Percentiles rank a stretch among this genome's conserved stretches.
phyloP scores from a whole-genome alignment of 768 basidiomycete species.

The Basidioascus undulatus region DNA sequence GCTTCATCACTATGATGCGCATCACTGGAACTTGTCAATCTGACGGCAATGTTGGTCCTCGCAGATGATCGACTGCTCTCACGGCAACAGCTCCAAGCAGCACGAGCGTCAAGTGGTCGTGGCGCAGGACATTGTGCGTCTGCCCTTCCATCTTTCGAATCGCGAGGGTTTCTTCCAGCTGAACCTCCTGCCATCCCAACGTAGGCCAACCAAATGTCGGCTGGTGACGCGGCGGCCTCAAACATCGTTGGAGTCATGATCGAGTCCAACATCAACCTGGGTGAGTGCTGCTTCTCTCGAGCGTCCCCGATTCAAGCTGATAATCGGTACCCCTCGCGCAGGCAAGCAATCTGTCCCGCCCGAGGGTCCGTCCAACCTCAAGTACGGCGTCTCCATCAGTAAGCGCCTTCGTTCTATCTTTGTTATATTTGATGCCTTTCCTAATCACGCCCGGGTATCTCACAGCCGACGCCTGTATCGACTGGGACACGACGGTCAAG shows the following conservation, averaged over 20 bases:
- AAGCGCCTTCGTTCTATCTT: constrained; percentile 20
- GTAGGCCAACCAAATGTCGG: constrained; percentile 48
- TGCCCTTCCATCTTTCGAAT: constrained; percentile 4
- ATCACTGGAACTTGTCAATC: background rate
- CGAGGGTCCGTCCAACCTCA: constrained; percentile 42
- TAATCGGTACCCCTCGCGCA: constrained; percentile 1
- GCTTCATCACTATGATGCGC: background rate
- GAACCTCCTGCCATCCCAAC: background rate
- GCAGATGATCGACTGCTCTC: constrained; percentile 69
- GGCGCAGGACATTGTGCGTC: constrained; percentile 61
- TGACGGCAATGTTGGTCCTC: background rate
- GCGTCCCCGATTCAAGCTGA: background rate
- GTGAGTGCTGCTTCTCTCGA: constrained; percentile 2
- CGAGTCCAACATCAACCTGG: constrained; percentile 65
- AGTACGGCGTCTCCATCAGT: constrained; percentile 67
- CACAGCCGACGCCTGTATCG: constrained; percentile 35
- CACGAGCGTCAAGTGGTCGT: constrained; percentile 71
- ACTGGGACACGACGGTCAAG: constrained; percentile 68
- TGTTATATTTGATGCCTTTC: constrained; percentile 1
- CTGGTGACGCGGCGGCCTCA: constrained; percentile 34
- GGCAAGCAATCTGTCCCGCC: constrained; percentile 65
- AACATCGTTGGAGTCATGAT: constrained; percentile 86
- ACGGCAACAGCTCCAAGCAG: constrained; percentile 85
- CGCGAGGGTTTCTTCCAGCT: constrained; percentile 13
- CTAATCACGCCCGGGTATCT: constrained; percentile 13